Conservation (phyloP, 2,329 filamentous ascomycete genomes). For the Claviceps sp. region DNA sequence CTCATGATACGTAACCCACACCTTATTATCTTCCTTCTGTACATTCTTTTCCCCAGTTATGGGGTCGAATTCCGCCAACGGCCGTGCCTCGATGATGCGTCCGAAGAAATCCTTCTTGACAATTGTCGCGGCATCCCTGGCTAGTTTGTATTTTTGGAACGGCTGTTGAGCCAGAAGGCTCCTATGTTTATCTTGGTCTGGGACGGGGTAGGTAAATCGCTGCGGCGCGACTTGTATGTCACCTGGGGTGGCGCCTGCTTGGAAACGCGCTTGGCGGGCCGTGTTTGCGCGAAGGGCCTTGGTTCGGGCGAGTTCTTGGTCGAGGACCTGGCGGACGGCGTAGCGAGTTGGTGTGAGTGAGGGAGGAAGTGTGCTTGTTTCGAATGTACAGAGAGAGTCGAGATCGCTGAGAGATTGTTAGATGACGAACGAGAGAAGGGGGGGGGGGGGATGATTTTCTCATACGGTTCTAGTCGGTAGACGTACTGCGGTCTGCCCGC, state of each 20-base stretch:
- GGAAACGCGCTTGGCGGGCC: slow-evolving; percentile 51
- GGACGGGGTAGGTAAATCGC: slow-evolving; percentile 4
- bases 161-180: neutral
- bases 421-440: too few species aligned
- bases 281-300: slow-evolving; percentile 52
- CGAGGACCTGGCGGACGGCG: slow-evolving; percentile 82
- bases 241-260: slow-evolving; percentile 29
- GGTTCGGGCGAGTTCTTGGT: slow-evolving; percentile 75
- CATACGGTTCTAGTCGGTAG: slow-evolving; percentile 90
- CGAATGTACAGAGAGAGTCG: slow-evolving; percentile 65
- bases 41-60: slow-evolving; percentile 20
- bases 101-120: slow-evolving; percentile 81
- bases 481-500: slow-evolving; percentile 58
- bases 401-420: slow-evolving; percentile 35
- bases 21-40: slow-evolving; percentile 39
- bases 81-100: slow-evolving; percentile 41
- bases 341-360: slow-evolving; percentile 68
- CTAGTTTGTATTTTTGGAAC: slow-evolving; percentile 24
- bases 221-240: neutral
- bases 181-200: neutral
- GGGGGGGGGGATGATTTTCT: slow-evolving; percentile 12
- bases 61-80: slow-evolving; percentile 27
- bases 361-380: slow-evolving; percentile 46
- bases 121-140: slow-evolving; percentile 20
- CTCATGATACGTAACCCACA: slow-evolving; percentile 85